These are phyloP conservation scores for Xylaria curta DNA, from an alignment of 495 filamentous ascomycete genomes.

Conservation along the genomic window DNA sequence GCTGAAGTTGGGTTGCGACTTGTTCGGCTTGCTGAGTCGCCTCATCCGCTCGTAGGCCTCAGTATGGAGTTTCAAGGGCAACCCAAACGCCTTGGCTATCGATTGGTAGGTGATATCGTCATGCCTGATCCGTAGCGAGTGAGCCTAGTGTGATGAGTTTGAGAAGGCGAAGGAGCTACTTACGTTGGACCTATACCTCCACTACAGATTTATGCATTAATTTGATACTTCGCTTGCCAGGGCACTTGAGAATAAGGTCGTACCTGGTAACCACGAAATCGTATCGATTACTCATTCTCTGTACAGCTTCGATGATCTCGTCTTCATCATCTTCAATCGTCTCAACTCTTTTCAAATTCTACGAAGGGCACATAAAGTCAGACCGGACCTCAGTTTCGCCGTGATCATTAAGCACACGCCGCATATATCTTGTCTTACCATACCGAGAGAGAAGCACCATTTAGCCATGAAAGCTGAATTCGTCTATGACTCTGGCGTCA, in stretches of 20 bases:
- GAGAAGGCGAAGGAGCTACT: conserved; percentile 17
- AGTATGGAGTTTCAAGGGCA: conserved; percentile 77
- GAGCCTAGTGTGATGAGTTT: conserved; percentile 18
- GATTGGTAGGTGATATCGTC: conserved; percentile 97
- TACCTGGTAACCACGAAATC: conserved; percentile 89
- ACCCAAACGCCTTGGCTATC: conserved; percentile 85
- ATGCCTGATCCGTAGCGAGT: conserved; percentile 64
- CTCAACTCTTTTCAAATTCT: conserved; percentile 84
- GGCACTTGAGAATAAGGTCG: background rate
- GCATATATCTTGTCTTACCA: conserved; percentile 53
- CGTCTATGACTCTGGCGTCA: conserved; percentile 60
- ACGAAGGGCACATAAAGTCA: background rate
- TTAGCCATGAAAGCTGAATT: conserved; percentile 92
- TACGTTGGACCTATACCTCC: conserved; percentile 96
- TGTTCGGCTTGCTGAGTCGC: conserved; percentile 72
- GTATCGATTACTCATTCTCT: conserved; percentile 83
- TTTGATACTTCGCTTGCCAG: background rate
- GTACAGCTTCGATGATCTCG: conserved; percentile 87
- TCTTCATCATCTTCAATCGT: conserved; percentile 89
- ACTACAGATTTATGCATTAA: conserved; percentile 45
- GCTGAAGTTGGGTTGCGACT: conserved; percentile 75
- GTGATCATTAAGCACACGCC: background rate
- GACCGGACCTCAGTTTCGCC: background rate
- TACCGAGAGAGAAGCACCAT: conserved; percentile 90
- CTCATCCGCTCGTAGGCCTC: conserved; percentile 83